Evolutionary conservation across 345 rosid species (phyloP), one percentile per base, ranked within the genome.

Genomic region (Aethionema arabicum): DNA sequence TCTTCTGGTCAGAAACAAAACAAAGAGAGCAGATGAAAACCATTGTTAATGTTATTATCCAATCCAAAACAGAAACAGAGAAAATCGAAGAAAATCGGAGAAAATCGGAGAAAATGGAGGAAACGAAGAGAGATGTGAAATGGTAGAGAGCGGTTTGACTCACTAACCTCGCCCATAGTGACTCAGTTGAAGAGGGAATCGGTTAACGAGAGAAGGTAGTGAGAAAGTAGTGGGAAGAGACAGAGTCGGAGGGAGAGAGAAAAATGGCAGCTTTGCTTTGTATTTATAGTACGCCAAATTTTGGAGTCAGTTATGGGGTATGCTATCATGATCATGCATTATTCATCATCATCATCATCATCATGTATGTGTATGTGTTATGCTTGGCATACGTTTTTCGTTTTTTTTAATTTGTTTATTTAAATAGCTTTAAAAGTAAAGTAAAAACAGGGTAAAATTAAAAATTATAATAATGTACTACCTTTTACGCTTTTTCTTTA

Each of bases 1-100:
- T 66, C 50, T 63, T 74, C 78, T 74, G 72, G 12, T 67, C n/a
- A 68, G 45, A 67, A 6, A 67, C 69, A 42, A 51, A 73, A 73
- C 68, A 55, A 27, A 59, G 51, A 14, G 71, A 72, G 8, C 44
- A 59, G 32, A 72, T 42, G 5, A 70, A 54, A 61, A 67, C 67
- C 68, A 72, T 72, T 53, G 37, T 12, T 37, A 15, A 35, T 49
- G 13, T 8, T 32, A 47, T 11, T 7, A 10, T 29, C 9, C 5
- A 11, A 3, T 12, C 8, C 16, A 16, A 48, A 6, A 65, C 7
- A 12, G 4, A 16, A 46, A 35, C 3, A 13, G 35, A 7, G 36
- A 6, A 7, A 43, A 12, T 29, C 0, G 16, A 13, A 54, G 43
- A 4, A 61, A 35, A 48, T 9, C 15, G 9, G 8, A 46, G 4